Conservation (phyloP, 1,139 yeast genomes). For the Arxiozyma slooffiae region DNA sequence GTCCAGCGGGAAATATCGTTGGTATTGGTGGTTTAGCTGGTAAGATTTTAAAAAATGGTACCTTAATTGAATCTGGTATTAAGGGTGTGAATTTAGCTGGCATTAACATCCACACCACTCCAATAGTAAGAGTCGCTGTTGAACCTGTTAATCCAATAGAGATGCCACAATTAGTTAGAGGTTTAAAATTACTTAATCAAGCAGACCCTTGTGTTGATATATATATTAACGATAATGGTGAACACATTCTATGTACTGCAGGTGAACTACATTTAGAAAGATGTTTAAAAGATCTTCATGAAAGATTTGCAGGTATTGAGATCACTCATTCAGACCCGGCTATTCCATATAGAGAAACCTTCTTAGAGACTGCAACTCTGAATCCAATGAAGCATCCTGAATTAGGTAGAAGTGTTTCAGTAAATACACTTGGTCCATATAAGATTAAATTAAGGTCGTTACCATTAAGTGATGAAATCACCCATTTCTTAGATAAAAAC, state of each 20-base stretch:
- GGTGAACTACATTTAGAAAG: constrained; percentile 91
- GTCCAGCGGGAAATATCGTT: constrained; percentile 91
- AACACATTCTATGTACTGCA: constrained; percentile 85
- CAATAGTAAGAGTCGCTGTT: constrained; percentile 86
- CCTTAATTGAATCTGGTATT: constrained; percentile 45
- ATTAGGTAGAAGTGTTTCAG: constrained; percentile 36
- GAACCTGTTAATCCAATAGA: constrained; percentile 86
- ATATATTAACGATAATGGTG: constrained; percentile 79
- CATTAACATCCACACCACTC: constrained; percentile 56
- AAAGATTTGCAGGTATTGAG: constrained; percentile 87
- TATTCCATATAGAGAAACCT: constrained; percentile 88
- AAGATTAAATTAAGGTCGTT: constrained; percentile 41
- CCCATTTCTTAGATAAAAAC: constrained; percentile 42
- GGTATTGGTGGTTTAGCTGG: constrained; percentile 91
- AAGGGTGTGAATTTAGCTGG: constrained; percentile 65
- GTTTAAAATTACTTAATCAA: constrained; percentile 65
- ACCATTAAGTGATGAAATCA: constrained; percentile 48
- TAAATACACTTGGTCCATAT: constrained; percentile 40
- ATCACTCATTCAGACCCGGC: constrained; percentile 84
- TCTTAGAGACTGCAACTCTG: constrained; percentile 41
- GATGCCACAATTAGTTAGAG: constrained; percentile 64
- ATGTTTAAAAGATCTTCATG: constrained; percentile 78
- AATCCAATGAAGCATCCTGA: constrained; percentile 35
- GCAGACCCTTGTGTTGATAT: constrained; percentile 93
- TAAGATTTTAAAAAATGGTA: constrained; percentile 75